Percentiles rank a stretch among this genome's conserved stretches.
Evolutionary conservation across 78 protist genomes (phyloP).

Genomic region (Dictyostelium capitatum): DNA sequence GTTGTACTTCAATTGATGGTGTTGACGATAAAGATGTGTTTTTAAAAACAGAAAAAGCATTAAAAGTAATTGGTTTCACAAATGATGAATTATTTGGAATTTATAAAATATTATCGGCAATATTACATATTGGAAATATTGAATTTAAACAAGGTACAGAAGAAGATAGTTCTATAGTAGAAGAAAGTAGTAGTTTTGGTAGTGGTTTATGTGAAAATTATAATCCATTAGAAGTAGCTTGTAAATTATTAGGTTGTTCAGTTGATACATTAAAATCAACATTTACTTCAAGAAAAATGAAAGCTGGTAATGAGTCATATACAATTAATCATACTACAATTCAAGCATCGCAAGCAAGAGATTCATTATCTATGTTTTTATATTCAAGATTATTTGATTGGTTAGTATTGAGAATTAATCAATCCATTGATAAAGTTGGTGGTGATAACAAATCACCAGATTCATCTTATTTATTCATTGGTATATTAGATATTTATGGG

Average conservation of each 20-base stretch:
- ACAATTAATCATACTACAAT: constrained; percentile 12
- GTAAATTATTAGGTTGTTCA: constrained; percentile 21
- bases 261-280: constrained; percentile 15
- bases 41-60: constrained; percentile 59
- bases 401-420: constrained; percentile 78
- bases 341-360: constrained; percentile 67
- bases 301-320: constrained; percentile 73
- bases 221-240: constrained; percentile 9
- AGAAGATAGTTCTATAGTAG: background rate
- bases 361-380: constrained; percentile 77
- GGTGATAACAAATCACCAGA: background rate
- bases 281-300: constrained; percentile 26
- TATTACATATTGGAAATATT: constrained; percentile 89
- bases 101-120: constrained; percentile 68
- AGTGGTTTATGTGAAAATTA: background rate
- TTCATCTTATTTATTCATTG: constrained; percentile 81
- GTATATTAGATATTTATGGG: constrained; percentile 98
- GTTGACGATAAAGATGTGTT: constrained; percentile 55
- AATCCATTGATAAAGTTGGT: constrained; percentile 15
- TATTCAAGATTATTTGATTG: constrained; percentile 80
- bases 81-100: constrained; percentile 56
- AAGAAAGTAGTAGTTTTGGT: background rate
- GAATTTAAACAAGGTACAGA: constrained; percentile 32
- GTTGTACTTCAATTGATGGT: constrained; percentile 49
- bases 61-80: constrained; percentile 73